Evolutionary conservation across 345 rosid genomes (phyloP).

Genomic region (Hibiscus syriacus): DNA sequence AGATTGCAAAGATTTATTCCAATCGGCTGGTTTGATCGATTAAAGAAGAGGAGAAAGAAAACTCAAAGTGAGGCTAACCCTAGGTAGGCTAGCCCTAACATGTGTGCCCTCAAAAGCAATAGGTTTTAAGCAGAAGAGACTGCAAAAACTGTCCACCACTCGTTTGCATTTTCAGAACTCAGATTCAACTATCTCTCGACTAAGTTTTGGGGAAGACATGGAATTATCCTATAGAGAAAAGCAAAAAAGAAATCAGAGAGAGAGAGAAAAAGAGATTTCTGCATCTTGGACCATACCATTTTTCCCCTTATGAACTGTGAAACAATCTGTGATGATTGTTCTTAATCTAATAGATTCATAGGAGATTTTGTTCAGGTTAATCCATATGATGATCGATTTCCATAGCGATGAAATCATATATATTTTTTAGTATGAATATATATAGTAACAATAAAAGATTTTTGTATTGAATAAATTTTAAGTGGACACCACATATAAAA

Average conservation of each 20-base stretch:
- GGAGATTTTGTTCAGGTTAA: too few relatives aligned
- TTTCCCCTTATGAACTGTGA: not conserved
- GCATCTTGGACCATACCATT: not conserved
- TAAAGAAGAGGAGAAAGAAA: not conserved
- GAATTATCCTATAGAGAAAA: not conserved
- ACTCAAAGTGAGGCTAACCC: slow-evolving; percentile 17
- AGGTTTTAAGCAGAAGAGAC: slow-evolving; percentile 24
- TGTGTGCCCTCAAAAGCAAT: slow-evolving; percentile 10
- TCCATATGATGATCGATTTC: too few relatives aligned
- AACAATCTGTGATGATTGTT: too few relatives aligned
- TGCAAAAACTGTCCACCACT: slow-evolving; percentile 18
- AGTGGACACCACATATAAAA: too few relatives aligned
- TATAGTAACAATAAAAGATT: too few relatives aligned
- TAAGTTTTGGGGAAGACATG: slow-evolving; percentile 1
- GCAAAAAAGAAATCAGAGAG: not conserved
- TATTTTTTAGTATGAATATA: too few relatives aligned
- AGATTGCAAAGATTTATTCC: not conserved
- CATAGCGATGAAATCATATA: too few relatives aligned
- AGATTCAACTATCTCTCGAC: slow-evolving; percentile 2
- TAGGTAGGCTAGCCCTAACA: slow-evolving; percentile 16
- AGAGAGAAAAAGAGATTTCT: not conserved
- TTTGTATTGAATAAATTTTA: too few relatives aligned
- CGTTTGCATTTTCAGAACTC: slow-evolving; percentile 5
- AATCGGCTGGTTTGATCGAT: too few relatives aligned
- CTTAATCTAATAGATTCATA: too few relatives aligned